A percentile compares a stretch with the other conserved stretches of the same genome.
Conservation (phyloP, 768 basidiomycete genomes). For the Suillus bovinus region DNA sequence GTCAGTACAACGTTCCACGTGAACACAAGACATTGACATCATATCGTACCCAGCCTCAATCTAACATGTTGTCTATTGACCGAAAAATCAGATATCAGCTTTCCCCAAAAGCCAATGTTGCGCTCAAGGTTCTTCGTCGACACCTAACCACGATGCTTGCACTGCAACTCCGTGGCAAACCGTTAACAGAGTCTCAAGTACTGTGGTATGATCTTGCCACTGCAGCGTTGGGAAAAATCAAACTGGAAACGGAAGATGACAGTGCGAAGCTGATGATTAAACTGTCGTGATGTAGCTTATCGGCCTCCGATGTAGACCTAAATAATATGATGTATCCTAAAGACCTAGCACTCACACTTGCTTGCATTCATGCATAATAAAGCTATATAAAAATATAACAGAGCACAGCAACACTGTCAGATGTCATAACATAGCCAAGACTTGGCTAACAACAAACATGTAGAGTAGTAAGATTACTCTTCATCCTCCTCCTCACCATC, state of each 20-base stretch:
- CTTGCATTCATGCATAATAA: not conserved
- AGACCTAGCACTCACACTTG: not conserved
- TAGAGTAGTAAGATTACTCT: constrained; percentile 28
- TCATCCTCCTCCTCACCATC: constrained; percentile 60
- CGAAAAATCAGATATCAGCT: constrained; percentile 79
- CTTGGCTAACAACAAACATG: not conserved
- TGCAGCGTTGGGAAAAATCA: constrained; percentile 56
- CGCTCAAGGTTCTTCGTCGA: constrained; percentile 76
- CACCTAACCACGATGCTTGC: constrained; percentile 60
- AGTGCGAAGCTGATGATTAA: constrained; percentile 19
- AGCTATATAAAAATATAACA: too few relatives aligned
- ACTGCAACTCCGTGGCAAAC: constrained; percentile 65
- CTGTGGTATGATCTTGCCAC: constrained; percentile 76
- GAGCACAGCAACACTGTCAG: not conserved
- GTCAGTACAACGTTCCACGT: constrained; percentile 37
- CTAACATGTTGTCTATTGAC: constrained; percentile 75
- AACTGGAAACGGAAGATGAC: constrained; percentile 33
- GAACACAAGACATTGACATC: constrained; percentile 6
- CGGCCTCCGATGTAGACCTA: not conserved
- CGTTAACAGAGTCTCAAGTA: constrained; percentile 56
- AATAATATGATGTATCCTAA: not conserved
- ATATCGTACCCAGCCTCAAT: constrained; percentile 52
- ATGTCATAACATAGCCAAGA: constrained; percentile 10
- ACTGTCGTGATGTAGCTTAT: not conserved
- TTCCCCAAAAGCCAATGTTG: constrained; percentile 69